A percentile compares a stretch with the other conserved stretches of the same genome.
Evolutionary conservation across 2,329 filamentous ascomycete species (phyloP).

Genomic region (Onygenales sp.): DNA sequence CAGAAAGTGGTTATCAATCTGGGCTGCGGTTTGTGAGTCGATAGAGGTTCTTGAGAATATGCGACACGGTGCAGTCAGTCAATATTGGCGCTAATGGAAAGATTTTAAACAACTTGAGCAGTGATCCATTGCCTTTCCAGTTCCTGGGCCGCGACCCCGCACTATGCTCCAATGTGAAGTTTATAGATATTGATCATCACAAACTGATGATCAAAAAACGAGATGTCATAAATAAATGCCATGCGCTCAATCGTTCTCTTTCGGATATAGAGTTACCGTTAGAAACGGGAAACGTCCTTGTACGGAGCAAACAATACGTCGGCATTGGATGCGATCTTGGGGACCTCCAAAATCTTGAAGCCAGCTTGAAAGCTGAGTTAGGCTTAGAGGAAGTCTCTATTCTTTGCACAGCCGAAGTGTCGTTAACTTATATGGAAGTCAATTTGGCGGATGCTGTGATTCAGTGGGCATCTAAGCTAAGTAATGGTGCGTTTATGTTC

Average conservation of each 20-base stretch:
- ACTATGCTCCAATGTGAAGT: constrained; percentile 50
- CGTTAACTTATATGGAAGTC: constrained; percentile 80
- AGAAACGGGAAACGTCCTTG: constrained; percentile 36
- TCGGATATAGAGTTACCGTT: constrained; percentile 32
- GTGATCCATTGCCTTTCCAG: constrained; percentile 81
- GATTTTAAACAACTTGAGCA: constrained; percentile 27
- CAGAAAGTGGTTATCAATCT: constrained; percentile 71
- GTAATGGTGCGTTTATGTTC: constrained; percentile 45
- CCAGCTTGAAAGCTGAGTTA: constrained; percentile 49
- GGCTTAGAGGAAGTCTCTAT: constrained; percentile 49
- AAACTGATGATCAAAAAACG: constrained; percentile 40
- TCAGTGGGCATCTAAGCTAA: constrained; percentile 63
- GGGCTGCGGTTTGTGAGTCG: constrained; percentile 77
- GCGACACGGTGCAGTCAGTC: background rate
- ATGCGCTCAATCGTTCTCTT: constrained; percentile 48
- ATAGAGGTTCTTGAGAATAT: background rate
- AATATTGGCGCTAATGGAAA: constrained; percentile 9
- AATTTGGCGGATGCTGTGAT: constrained; percentile 64
- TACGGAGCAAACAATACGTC: constrained; percentile 61
- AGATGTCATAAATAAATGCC: constrained; percentile 9
- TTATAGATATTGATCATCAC: constrained; percentile 80
- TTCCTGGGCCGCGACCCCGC: constrained; percentile 59
- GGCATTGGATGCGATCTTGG: constrained; percentile 76
- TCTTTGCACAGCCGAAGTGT: constrained; percentile 81
- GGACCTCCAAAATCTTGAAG: constrained; percentile 52